Conservation (phyloP, 2,329 filamentous ascomycete genomes). For the Hymenoscyphus fructigenus region DNA sequence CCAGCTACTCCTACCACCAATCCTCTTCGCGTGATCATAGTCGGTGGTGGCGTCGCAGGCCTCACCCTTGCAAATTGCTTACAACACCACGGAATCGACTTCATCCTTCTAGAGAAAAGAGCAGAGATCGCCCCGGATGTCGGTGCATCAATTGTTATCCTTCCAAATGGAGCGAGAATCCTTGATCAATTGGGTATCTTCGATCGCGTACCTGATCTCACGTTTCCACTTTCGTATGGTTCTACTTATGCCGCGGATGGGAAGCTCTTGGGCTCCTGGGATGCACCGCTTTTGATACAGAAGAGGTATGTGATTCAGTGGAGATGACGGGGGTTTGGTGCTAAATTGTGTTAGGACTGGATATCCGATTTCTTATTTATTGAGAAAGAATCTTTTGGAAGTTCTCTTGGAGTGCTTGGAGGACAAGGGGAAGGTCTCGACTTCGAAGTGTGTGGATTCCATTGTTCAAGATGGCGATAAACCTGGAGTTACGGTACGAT, state of each 20-base stretch:
- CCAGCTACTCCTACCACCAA: conserved; percentile 17
- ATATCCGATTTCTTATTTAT: conserved; percentile 19
- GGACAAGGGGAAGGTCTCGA: conserved; percentile 27
- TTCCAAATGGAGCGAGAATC: conserved; percentile 45
- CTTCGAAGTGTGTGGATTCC: conserved; percentile 24
- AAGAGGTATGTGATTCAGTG: no score
- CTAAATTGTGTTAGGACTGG: no score
- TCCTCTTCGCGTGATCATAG: conserved; percentile 57
- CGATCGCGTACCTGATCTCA: conserved; percentile 23
- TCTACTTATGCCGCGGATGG: no score
- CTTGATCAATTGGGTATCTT: conserved; percentile 50
- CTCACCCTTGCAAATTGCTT: conserved; percentile 48
- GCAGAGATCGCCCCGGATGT: conserved; percentile 44
- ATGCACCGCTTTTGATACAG: no score
- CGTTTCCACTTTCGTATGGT: no score
- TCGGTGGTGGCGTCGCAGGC: conserved; percentile 50
- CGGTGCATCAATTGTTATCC: conserved; percentile 48
- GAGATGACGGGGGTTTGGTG: no score
- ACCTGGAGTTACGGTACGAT: conserved; percentile 20
- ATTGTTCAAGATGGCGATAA: conserved; percentile 15
- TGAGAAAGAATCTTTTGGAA: conserved; percentile 20
- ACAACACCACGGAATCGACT: conserved; percentile 47
- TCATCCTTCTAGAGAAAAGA: conserved; percentile 47
- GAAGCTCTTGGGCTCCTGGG: no score
- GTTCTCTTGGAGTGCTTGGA: conserved; percentile 19